A percentile compares a stretch with the other conserved stretches of the same genome.
Evolutionary conservation across 1,284 basidiomycete genomes (phyloP).

Genomic region (Leccinum colubrinum): DNA sequence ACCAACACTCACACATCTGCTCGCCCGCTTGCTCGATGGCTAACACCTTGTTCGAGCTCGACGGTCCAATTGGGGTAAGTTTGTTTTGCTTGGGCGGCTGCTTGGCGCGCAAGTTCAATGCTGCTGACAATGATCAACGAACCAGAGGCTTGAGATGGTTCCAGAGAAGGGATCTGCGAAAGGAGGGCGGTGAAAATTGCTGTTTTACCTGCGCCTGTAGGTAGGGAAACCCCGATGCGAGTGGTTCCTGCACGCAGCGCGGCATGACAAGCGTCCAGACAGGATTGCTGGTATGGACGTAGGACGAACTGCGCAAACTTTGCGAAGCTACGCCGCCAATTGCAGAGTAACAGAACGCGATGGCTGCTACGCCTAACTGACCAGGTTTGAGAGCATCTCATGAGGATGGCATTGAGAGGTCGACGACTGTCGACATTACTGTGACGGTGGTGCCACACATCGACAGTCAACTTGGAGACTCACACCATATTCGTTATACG

Average conservation of each 20-base stretch:
- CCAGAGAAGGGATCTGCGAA: conserved; percentile 51
- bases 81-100: conserved; percentile 68
- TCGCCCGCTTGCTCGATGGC: conserved; percentile 71
- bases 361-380: conserved; percentile 1
- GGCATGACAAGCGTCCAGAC: conserved; percentile 74
- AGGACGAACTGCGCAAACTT: conserved; percentile 35
- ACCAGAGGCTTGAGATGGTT: conserved; percentile 44
- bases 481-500: conserved; percentile 18
- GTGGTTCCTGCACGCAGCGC: conserved; percentile 63
- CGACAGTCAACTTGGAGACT: neutral
- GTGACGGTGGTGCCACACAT: neutral
- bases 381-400: conserved; percentile 11
- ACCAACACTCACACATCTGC: conserved; percentile 75
- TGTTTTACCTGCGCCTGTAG: conserved; percentile 93
- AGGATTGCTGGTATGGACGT: conserved; percentile 92
- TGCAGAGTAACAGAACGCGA: neutral
- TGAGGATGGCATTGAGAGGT: neutral
- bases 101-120: conserved; percentile 86
- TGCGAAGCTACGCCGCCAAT: conserved; percentile 10
- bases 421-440: neutral
- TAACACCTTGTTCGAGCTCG: conserved; percentile 89
- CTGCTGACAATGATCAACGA: conserved; percentile 87
- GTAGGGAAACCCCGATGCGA: conserved; percentile 90
- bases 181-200: conserved; percentile 87
- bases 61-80: conserved; percentile 77